Evolutionary conservation across 2,329 filamentous ascomycete genomes (phyloP), one percentile per base, ranked within the genome.

Genomic region (Trichoderma atrobrunneum): DNA sequence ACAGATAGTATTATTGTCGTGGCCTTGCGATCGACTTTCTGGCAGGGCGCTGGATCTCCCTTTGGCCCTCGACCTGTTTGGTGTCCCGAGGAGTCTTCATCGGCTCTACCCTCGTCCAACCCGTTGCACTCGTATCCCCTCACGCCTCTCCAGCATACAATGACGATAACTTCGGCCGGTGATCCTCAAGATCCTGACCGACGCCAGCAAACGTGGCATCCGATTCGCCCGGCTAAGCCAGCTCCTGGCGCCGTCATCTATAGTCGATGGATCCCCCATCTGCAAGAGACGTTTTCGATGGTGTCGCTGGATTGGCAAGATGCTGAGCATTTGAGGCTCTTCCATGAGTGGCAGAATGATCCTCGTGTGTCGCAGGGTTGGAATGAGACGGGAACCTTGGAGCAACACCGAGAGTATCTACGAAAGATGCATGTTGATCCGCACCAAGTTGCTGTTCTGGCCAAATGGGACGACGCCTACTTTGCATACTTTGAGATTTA

Each of bases 401-500:
- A 93, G 34, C 87, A 94, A 79, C 93, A 95, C 80, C 87, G 89
- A 73, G 87, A 90, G 76, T 95, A 95, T 80, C 85, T 94, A 66
- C 85, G 87, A 34, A 87, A 87, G 74, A 85, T 92, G 70, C 89
- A 93, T 77, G 86, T 88, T 59, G 92, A 95, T 79, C 89, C 91
- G 32, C 92, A 95, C 80, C 88, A 91, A 74, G 83, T 94, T 67
- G 88, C 90, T 28, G 84, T 95, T 60, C 84, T 95, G 72, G 93
- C 90, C 7, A 87, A 87, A 30, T 95, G 93, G 79, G 88, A 95
- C 71, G 90, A 92, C 34, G 86, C 85, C 2, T 87, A 84, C 62
- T 95, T 95, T 79, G 90, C 91, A 0, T 95, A 95, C 79, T 94
- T 93, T 78, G 93, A 95, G 80, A 84, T 94, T 2, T 95, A 93